A percentile compares a stretch with the other conserved stretches of the same genome.
These are phyloP conservation scores for Tremella yokohamensis DNA, from an alignment of 768 basidiomycete genomes.

Conservation along the genomic window DNA sequence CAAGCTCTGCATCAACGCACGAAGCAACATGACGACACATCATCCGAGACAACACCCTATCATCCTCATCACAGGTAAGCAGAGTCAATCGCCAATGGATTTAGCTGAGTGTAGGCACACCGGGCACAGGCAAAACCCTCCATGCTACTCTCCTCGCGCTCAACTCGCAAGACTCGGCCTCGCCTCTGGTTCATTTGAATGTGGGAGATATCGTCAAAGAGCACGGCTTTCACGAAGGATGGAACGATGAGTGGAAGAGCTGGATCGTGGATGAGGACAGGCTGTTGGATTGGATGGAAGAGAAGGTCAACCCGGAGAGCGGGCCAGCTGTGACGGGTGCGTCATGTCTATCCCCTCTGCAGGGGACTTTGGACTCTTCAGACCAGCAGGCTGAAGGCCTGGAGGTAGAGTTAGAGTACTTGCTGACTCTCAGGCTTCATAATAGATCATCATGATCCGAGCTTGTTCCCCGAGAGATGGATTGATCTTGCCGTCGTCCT, in stretches of 20 bases:
- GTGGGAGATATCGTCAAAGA: conserved; percentile 87
- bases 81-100: not conserved
- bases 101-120: conserved; percentile 40
- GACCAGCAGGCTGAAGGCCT: no score
- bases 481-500: conserved; percentile 90
- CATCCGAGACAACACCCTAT: conserved; percentile 47
- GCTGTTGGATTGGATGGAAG: conserved; percentile 56
- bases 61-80: conserved; percentile 50
- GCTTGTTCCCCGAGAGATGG: conserved; percentile 89
- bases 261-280: conserved; percentile 95
- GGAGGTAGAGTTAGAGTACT: no score
- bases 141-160: conserved; percentile 78
- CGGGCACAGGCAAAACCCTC: conserved; percentile 85
- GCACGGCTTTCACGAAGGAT: conserved; percentile 72
- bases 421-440: conserved; percentile 42
- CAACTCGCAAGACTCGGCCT: conserved; percentile 51
- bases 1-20: no score
- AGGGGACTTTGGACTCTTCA: not conserved
- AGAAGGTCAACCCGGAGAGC: conserved; percentile 31
- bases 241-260: conserved; percentile 90
- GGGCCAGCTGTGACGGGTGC: conserved; percentile 30
- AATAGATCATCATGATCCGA: conserved; percentile 50
- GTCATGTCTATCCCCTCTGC: conserved; percentile 9
- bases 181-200: conserved; percentile 73
- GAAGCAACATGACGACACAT: conserved; percentile 46